These are phyloP conservation scores for Rhodosporidiobolus odoratus DNA, from an alignment of 768 basidiomycete genomes.

Conservation along the genomic window DNA sequence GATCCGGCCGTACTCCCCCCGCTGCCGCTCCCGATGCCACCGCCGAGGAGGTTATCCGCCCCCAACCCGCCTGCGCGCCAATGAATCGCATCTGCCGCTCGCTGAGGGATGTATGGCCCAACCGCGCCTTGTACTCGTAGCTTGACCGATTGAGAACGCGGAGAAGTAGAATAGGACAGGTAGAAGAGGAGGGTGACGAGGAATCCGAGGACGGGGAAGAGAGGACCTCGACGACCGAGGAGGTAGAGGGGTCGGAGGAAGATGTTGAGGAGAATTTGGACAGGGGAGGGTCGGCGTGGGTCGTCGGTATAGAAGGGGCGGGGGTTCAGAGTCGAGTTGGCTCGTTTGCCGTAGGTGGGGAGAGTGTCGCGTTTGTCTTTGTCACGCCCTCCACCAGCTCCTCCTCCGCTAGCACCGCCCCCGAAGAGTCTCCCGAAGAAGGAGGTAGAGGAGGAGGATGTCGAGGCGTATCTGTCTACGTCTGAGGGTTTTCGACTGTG, in stretches of 20 bases:
- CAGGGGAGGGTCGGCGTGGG: not conserved
- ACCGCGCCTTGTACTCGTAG: slow-evolving; percentile 29
- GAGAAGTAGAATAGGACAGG: slow-evolving; percentile 33
- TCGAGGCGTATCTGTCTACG: slow-evolving; percentile 1
- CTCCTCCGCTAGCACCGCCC: not conserved
- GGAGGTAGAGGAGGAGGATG: not conserved
- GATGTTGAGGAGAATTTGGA: slow-evolving; percentile 17
- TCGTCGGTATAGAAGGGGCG: slow-evolving; percentile 28
- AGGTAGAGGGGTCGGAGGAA: slow-evolving; percentile 37
- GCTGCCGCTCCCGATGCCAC: not conserved
- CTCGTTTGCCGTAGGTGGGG: slow-evolving; percentile 23
- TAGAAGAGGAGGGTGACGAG: slow-evolving; percentile 27
- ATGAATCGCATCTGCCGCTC: slow-evolving; percentile 35
- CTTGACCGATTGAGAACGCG: slow-evolving; percentile 19
- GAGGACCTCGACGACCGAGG: slow-evolving; percentile 33
- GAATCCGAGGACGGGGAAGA: slow-evolving; percentile 29
- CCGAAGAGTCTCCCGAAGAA: not conserved
- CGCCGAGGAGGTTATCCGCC: slow-evolving; percentile 18
- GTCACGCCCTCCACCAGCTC: not conserved
- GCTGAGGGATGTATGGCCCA: slow-evolving; percentile 34
- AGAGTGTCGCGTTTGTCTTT: not conserved
- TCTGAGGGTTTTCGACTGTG: slow-evolving; percentile 1
- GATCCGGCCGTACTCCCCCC: not conserved
- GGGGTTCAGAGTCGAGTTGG: not conserved
- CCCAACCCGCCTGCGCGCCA: slow-evolving; percentile 20